Evolutionary conservation across 495 filamentous ascomycete genomes (phyloP).

Genomic region (Usnea hakonensis): DNA sequence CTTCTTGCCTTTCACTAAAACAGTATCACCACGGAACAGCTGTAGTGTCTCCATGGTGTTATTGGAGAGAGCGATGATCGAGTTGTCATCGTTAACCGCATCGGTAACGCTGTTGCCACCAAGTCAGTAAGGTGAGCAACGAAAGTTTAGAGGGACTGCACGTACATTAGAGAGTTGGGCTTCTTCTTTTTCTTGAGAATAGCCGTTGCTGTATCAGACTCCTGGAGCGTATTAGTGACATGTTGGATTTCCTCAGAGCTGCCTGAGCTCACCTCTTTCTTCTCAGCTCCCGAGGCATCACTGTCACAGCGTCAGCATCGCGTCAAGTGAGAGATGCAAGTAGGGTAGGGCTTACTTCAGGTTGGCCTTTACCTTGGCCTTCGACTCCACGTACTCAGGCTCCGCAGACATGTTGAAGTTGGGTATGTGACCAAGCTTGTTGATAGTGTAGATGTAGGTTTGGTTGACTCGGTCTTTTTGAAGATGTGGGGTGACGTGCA

Average conservation of each 20-base stretch:
- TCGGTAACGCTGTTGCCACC: slow-evolving; percentile 72
- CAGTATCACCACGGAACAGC: slow-evolving; percentile 96
- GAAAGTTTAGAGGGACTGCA: slow-evolving; percentile 11
- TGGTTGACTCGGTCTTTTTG: background rate
- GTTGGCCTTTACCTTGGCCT: slow-evolving; percentile 93
- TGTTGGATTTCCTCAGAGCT: slow-evolving; percentile 13
- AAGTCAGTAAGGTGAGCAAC: slow-evolving; percentile 31
- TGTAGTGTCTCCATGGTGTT: slow-evolving; percentile 98
- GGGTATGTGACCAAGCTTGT: background rate
- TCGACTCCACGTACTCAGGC: slow-evolving; percentile 61
- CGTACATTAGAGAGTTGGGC: slow-evolving; percentile 94
- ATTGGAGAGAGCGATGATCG: slow-evolving; percentile 94
- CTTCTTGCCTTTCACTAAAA: slow-evolving; percentile 98
- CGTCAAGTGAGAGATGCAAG: background rate
- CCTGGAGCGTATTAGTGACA: slow-evolving; percentile 44
- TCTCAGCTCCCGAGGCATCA: slow-evolving; percentile 82
- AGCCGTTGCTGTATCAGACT: slow-evolving; percentile 89
- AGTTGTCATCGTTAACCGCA: slow-evolving; percentile 98
- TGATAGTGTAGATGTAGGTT: background rate
- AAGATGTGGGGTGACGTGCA: background rate
- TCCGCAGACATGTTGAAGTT: slow-evolving; percentile 53
- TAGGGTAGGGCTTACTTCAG: slow-evolving; percentile 57
- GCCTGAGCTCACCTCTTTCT: slow-evolving; percentile 60
- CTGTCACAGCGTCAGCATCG: slow-evolving; percentile 39
- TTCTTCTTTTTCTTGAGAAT: slow-evolving; percentile 99